Evolutionary conservation across 2,329 filamentous ascomycete genomes (phyloP), one percentile per base, ranked within the genome.

Genomic region (Sporothrix humicola): DNA sequence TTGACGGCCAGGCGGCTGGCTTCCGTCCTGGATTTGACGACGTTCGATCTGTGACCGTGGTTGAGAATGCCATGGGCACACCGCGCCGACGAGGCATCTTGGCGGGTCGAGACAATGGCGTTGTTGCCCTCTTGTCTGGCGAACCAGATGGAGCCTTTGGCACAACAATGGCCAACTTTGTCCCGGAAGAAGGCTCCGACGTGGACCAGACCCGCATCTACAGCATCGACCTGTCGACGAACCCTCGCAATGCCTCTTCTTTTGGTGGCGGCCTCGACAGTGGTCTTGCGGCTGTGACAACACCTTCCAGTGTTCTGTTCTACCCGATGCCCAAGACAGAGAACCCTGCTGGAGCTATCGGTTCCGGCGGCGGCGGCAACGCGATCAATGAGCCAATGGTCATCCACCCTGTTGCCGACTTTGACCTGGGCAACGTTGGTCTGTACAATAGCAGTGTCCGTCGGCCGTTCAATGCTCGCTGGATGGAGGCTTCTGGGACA

Each of bases 131-230:
- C 2, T 74, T 87, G 7, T 84, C 84, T 2, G 81, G 81, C 8
- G 80, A 80, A 31, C 77, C 80, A 0, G 79, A 81, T 48, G 76
- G 72, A 15, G 20, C 63, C 8, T 76, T 76, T 72, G 74, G 75
- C 17, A 63, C n/a, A 4, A 1, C 20, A 6, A 58, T 76, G 46
- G 71, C 74, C 2, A 66, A 46, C 6, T 76, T 75, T 79, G 86
- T 93, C 76, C 83, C 87, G 50, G 87, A 88, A 63, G 93, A 94
- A 3, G 37, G 23, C 37, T 20, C 46, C 12, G 10, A 79, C 94
- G 94, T 20, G 94, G 94, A 58, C 58, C 72, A 73, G 50, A 59
- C 72, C 50, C 74, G 74, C 15, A 79, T 85, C 44, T 81, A 80
- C 68, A 79, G 80, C 2, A 54, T 83, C 10, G 83, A 84, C 72